A percentile compares a stretch with the other conserved stretches of the same genome.
These are phyloP conservation scores for Fraxinus floribunda DNA, from an alignment of 305 asterid genomes.

Conservation along the genomic window DNA sequence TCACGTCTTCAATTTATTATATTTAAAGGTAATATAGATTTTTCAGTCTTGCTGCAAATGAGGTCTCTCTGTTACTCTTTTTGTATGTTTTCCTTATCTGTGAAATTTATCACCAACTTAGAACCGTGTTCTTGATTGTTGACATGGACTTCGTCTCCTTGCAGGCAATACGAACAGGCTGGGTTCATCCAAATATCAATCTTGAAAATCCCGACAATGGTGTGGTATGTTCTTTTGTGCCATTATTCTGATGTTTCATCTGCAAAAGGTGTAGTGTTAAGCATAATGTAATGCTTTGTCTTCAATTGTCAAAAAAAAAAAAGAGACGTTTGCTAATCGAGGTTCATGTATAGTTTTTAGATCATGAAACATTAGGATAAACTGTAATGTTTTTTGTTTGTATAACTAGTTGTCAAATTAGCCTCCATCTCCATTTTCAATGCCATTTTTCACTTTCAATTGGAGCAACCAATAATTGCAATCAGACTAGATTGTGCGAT, in stretches of 20 bases:
- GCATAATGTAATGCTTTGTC: background rate
- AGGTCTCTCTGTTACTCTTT: background rate
- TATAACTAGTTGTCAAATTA: background rate
- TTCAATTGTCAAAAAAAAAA: background rate
- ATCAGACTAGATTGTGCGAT: background rate
- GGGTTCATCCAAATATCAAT: slow-evolving; percentile 57
- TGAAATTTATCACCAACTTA: background rate
- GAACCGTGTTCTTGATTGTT: background rate
- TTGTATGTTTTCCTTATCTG: background rate
- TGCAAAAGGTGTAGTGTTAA: background rate
- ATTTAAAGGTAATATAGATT: background rate
- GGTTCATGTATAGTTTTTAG: background rate
- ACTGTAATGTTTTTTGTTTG: background rate
- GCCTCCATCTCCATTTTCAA: background rate
- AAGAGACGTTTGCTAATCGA: background rate
- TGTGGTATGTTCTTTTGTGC: slow-evolving; percentile 38
- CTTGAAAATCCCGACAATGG: slow-evolving; percentile 52
- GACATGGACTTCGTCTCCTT: slow-evolving; percentile 2
- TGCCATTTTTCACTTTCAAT: background rate
- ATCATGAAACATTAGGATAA: background rate
- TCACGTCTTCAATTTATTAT: background rate
- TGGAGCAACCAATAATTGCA: background rate
- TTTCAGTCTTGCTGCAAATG: background rate
- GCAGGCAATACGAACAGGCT: slow-evolving; percentile 59
- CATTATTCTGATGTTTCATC: background rate